Conservation (phyloP, 768 basidiomycete species). For the Terana coerulea region DNA sequence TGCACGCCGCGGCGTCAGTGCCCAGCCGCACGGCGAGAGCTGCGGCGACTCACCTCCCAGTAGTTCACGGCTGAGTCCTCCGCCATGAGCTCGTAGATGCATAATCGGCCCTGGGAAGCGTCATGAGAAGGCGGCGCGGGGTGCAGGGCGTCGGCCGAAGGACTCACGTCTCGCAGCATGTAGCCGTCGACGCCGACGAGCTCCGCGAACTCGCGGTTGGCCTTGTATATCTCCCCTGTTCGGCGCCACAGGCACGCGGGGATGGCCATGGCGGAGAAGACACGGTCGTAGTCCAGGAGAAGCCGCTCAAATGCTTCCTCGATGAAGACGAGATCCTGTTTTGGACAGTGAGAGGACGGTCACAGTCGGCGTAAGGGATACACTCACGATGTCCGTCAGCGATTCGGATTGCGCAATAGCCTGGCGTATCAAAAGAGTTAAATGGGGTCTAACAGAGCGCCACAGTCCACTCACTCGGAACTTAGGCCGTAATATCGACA, state of each 20-base stretch:
- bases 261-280: slow-evolving; percentile 93
- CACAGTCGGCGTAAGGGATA: neutral
- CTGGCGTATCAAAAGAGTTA: slow-evolving; percentile 33
- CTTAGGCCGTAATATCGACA: slow-evolving; percentile 81
- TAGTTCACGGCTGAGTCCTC: slow-evolving; percentile 96
- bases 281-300: slow-evolving; percentile 92
- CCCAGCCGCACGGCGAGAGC: slow-evolving; percentile 2
- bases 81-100: slow-evolving; percentile 98
- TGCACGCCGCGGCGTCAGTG: slow-evolving; percentile 26
- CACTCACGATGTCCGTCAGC: slow-evolving; percentile 68
- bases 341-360: slow-evolving; percentile 5
- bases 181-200: slow-evolving; percentile 83
- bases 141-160: neutral
- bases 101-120: slow-evolving; percentile 67
- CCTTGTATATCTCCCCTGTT: slow-evolving; percentile 98
- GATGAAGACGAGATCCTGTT: slow-evolving; percentile 89
- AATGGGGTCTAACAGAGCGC: neutral
- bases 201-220: slow-evolving; percentile 92
- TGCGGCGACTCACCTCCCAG: slow-evolving; percentile 78
- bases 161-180: slow-evolving; percentile 79
- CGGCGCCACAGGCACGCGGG: slow-evolving; percentile 96
- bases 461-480: slow-evolving; percentile 55
- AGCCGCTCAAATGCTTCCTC: slow-evolving; percentile 97
- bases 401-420: slow-evolving; percentile 67
- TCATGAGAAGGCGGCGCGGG: neutral